Evolutionary conservation across 768 basidiomycete species (phyloP), one percentile per base, ranked within the genome.

Genomic region (Clathrus columnatus): DNA sequence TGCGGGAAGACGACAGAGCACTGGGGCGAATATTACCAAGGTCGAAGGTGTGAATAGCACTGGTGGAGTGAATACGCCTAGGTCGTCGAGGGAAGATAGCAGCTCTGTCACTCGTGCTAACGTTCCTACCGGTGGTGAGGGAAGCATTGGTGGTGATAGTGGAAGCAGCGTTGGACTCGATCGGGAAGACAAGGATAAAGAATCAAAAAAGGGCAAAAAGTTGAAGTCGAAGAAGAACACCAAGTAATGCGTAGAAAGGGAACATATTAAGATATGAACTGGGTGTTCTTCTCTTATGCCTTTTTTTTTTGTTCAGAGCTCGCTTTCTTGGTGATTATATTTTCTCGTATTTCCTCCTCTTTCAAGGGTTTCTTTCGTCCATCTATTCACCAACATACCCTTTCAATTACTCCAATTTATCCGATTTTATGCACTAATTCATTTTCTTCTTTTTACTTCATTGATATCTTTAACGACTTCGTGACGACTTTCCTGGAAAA

Each of bases 151-250:
- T 18, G 54, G 54, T 4, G 54, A 55, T 27, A 55, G 54, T 17
- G 20, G 46, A 46, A 29, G 44, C 26, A 36, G 36, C n/a, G 14
- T 36, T 16, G 30, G 54, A 32, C 20, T 28, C 16, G 46, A 18
- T 21, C 45, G 54, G 51, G 60, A 61, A 4, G 73, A 75, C 61
- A 80, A 78, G 64, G 69, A 82, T 65, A 79, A 76, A 51, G 74
- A 79, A 78, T 76, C 70, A 76, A 82, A 59, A 74, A 79, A 69
- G 82, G 81, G 66, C 77, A 78, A 61, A 80, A 14, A 14, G n/a
- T 36, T 80, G 70, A 81, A 77, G 70, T 79, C 82, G 63, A 82
- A 78, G 69, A 78, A 74, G 66, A 73, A 72, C 65, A 74, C 75
- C 63, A 60, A 70, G 58, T 67, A 58, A 16, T 57, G 60, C 28